Base-by-base conservation (phyloP, 345 rosid genomes). In the Melastoma malabathricum region DNA sequence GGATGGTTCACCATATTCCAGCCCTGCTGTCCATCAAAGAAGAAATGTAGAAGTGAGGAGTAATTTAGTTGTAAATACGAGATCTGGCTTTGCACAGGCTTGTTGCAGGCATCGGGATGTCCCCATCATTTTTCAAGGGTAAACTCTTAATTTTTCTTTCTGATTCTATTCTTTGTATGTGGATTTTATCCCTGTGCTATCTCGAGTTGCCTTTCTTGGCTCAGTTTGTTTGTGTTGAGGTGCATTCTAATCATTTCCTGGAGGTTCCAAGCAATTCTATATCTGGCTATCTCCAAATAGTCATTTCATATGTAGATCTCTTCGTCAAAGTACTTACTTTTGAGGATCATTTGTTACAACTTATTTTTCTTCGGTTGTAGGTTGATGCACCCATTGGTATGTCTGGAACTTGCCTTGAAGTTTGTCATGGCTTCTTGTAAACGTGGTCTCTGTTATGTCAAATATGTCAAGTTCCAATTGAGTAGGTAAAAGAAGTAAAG, bases 61-160 rank as follows among this genome's bases (percentile, higher is more conserved):
- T 54, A 64, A 59, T 41, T 52, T 61, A 25, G 58, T 58, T 56
- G 75, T 72, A 69, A 66, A 75, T 77, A 68, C 58, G 54, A 55
- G 61, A 54, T 58, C 47, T 44, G 60, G 47, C 43, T 54, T 59
- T 53, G 27, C 44, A 20, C 8, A 57, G 57, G 58, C 58, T 44
- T 44, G 57, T 64, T 57, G 43, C 62, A 57, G 47, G 41, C 58
- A 48, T 68, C 54, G 16, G 60, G 66, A 61, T 47, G 44, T 58
- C 64, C 66, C 65, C 63, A 54, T 56, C 63, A 56, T 77, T 59
- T 67, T 73, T 72, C 70, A 66, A 44, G 79, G 82, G 86, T 82
- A 82, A 27, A 19, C 22, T 60, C 52, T n/a, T 10, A 3, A 2
- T 50, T 8, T 43, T 58, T 38, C 10, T 34, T 34, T 10, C 23